Evolutionary conservation across 2,329 filamentous ascomycete species (phyloP), one percentile per base, ranked within the genome.

Genomic region (Talaromyces islandicus): DNA sequence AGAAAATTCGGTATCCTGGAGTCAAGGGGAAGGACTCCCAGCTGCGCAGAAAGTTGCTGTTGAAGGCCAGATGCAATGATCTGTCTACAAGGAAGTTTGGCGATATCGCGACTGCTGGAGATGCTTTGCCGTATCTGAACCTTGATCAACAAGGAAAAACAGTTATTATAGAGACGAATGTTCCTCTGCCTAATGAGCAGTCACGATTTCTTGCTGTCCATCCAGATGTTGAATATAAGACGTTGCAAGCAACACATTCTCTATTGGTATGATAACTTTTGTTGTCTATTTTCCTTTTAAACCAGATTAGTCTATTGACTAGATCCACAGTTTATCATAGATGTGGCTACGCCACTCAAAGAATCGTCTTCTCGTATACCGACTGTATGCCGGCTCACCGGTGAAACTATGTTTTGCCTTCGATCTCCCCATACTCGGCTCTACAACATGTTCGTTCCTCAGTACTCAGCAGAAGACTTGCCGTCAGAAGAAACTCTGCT

Each of bases 371-470:
- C 55, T 14, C 19, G 32, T 11, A 60, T 50, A 6, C 46, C 29
- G 25, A 60, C 54, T 21, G 14, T 60, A 7, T 60, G 59, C 52
- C 59, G 59, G n/a, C 59, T 60, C 17, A 60, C 59, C 10, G 59
- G 54, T 14, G 59, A 60, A 55, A 55, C 55, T 4, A 51, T 54
- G 11, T 60, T 60, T 46, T 27, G 51, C 38, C 27, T 60, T 7
- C 55, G 59, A 7, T 58, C 59, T 2, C 52, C 59, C 7, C 55
- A 54, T 24, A 57, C 55, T n/a, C 59, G 57, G 11, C 29, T 48
- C 17, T 51, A 55, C 29, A 56, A 55, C 25, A 30, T 50, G 30
- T 58, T 56, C 24, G 59, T 60, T 10, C 59, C 59, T 14, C 29
- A 32, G 50, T 60, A 60, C 17, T 56, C 58, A 5, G 55, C 54